Base-by-base conservation (phyloP, 139 green algal genomes). In the Auxenochlorella pyrenoidosa region DNA sequence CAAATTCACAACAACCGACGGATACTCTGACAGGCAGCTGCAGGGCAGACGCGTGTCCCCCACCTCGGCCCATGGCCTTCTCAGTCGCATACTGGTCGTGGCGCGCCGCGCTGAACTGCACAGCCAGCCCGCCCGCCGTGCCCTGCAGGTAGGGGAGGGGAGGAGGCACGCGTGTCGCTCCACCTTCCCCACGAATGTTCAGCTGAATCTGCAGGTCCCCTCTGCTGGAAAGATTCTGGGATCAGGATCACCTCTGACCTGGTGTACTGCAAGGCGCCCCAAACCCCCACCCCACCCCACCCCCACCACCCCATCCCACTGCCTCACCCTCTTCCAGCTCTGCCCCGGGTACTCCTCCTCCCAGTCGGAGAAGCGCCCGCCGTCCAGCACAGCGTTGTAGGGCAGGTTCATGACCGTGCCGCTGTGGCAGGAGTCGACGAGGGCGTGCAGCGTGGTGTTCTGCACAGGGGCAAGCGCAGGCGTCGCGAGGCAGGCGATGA, bases 371-470 rank as follows among this genome's bases (percentile, higher is more conserved):
- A 72, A 84, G 6, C 34, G 5, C 5, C 79, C 79, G 6, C 66
- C 8, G 26, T 73, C 51, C 21, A 84, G 54, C 24, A 73, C 34
- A 19, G 79, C 79, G 24, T 84, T 84, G 24, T 54, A 72, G 12
- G 79, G 79, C 79, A 84, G 79, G 79, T 84, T 84, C 79, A 84
- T 84, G 19, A 84, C 79, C 2, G 79, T 84, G 58, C 79, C 79
- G 22, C 58, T 73, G 34, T 84, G 58, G 58, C 79, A 84, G 19
- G 54, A 58, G 36, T 84, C 79, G 34, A 84, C 58, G 5, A 84
- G 79, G 1, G 79, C 59, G 28, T 84, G 79, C 54, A 84, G 58
- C 24, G 36, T 54, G 79, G 51, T 40, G 1, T 21, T 28, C 79
- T 84, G 79, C 58, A 84, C 3, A 24, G 36, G 54, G 28, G 63